These are phyloP conservation scores for Coniferiporia weirii DNA, from an alignment of 1,284 basidiomycete genomes.

Conservation along the genomic window DNA sequence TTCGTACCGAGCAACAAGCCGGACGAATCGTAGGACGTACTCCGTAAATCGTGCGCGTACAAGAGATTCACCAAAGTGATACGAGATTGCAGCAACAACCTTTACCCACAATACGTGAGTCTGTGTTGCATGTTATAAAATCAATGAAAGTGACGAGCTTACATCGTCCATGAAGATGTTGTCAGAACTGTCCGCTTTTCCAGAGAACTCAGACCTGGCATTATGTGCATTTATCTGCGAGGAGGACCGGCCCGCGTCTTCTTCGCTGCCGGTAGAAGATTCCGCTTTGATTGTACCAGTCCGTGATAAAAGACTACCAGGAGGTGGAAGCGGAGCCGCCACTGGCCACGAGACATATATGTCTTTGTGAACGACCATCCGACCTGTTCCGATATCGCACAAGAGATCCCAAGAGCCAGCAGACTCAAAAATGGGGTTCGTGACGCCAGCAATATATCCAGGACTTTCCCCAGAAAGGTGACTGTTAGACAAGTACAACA, in stretches of 20 bases:
- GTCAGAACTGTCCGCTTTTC: constrained; percentile 67
- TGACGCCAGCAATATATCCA: constrained; percentile 93
- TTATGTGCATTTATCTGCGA: constrained; percentile 31
- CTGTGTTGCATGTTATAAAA: neutral
- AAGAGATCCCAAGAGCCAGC: constrained; percentile 88
- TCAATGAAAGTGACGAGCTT: constrained; percentile 28
- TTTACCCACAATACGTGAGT: constrained; percentile 25
- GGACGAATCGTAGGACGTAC: constrained; percentile 70
- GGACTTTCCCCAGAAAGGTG: constrained; percentile 40
- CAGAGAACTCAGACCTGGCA: constrained; percentile 44
- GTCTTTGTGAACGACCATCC: constrained; percentile 82
- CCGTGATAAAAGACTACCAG: constrained; percentile 42
- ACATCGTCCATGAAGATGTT: constrained; percentile 91
- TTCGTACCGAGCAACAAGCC: constrained; percentile 74
- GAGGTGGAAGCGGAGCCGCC: constrained; percentile 32
- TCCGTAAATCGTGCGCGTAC: constrained; percentile 78
- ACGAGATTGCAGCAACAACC: constrained; percentile 65
- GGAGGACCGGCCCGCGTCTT: constrained; percentile 47
- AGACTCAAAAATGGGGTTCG: constrained; percentile 92
- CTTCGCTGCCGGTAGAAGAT: constrained; percentile 51
- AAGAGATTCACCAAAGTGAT: constrained; percentile 73
- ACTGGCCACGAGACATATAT: constrained; percentile 60
- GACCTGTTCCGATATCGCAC: constrained; percentile 83
- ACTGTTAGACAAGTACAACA: neutral
- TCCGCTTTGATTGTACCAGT: constrained; percentile 61